Base-by-base conservation (phyloP, 140 eudicot species). In the Flaveria floridana region DNA sequence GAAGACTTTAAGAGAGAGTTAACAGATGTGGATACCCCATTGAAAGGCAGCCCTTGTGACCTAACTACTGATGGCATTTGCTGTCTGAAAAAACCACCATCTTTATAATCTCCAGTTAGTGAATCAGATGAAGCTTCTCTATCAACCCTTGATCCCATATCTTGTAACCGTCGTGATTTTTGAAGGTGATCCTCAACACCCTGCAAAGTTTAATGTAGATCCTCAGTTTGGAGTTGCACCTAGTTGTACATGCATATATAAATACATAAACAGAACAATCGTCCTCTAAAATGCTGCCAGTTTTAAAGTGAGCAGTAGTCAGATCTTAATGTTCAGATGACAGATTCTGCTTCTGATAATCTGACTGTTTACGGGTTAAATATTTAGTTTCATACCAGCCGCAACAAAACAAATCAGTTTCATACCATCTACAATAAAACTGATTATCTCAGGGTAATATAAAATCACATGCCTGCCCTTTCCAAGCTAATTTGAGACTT, bases 121-220 rank as follows among this genome's bases (percentile, higher is more conserved):
- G 88, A 74, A 76, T 85, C 97, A 61, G 75, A 50, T 44, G 89
- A 79, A 58, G 84, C 76, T 77, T 86, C 97, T 72, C 87, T 86
- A 41, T 86, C 89, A 72, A 53, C 74, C 77, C 74, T 80, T 68
- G 83, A 70, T 37, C 41, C 78, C 58, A 65, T n/a, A 25, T 80
- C 84, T 79, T 80, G 85, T 57, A 76, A 19, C 53, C 74, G 70
- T 77, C 68, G 89, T 47, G 84, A 76, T 53, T 72, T 78, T 34
- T 53, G 86, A 42, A 66, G 47, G 23, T 62, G 71, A 57, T 74
- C 78, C 52, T 80, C 87, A 12, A 70, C 66, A 70, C 84, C 93
- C 97, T 86, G 79, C 80, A 78, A 61, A 73, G 57, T 71, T 34
- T 12, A 59, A 78, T 18, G 16, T 19, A 78, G 12, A 76, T 53